Conservation (phyloP, 257 asterid species). For the Thymus quinquecostatus region DNA sequence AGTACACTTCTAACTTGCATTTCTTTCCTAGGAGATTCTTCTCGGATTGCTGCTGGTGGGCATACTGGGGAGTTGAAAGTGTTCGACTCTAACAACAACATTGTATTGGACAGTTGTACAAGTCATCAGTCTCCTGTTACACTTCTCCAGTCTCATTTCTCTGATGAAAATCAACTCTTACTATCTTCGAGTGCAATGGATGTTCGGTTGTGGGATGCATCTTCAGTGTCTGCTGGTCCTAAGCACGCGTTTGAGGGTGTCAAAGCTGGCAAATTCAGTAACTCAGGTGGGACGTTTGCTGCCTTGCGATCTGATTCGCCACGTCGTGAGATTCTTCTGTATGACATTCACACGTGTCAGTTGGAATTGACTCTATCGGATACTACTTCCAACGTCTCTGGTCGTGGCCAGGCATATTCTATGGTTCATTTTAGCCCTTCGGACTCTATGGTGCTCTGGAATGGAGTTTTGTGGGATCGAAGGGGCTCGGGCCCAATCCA, state of each 20-base stretch:
- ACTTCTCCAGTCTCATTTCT: constrained; percentile 64
- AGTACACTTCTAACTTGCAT: constrained; percentile 75
- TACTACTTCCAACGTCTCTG: constrained; percentile 55
- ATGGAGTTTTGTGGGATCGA: constrained; percentile 95
- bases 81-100: constrained; percentile 80
- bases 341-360: constrained; percentile 70
- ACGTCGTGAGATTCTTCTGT: constrained; percentile 83
- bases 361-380: constrained; percentile 70
- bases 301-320: constrained; percentile 71
- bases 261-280: constrained; percentile 87
- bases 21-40: constrained; percentile 83
- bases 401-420: constrained; percentile 79
- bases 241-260: constrained; percentile 84
- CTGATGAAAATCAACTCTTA: constrained; percentile 66
- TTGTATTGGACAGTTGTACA: constrained; percentile 67
- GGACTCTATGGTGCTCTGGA: constrained; percentile 86
- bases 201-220: constrained; percentile 88
- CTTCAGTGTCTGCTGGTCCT: constrained; percentile 81
- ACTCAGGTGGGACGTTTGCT: constrained; percentile 72
- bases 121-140: constrained; percentile 90
- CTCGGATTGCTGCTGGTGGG: constrained; percentile 80
- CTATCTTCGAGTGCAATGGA: constrained; percentile 87
- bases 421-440: constrained; percentile 82
- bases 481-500: constrained; percentile 72
- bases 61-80: constrained; percentile 91